Base-by-base conservation (phyloP, 129 eudicot genomes). In the Artemisia tridentata region DNA sequence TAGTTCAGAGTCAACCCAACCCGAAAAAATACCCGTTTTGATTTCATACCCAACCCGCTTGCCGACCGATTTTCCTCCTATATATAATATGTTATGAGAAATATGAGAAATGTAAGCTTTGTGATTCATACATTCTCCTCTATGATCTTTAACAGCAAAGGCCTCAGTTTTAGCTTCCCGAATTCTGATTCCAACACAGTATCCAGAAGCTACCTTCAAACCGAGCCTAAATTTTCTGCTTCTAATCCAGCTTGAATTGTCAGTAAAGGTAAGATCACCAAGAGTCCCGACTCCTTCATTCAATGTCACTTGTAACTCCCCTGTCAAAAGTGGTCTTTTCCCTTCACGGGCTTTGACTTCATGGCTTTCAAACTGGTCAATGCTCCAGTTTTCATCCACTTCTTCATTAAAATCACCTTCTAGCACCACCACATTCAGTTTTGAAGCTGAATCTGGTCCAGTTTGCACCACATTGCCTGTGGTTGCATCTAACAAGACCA, bases 61-160 rank as follows among this genome's bases (percentile, higher is more conserved):
- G 10, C 45, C 45, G 45, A 6, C 45, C 45, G 10, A 38, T 38
- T 38, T 38, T 38, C 45, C 45, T 38, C 45, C 1, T 38, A 23
- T 49, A 19, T 17, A 31, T 41, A 62, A 63, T 58, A 78, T 45
- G 14, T 63, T 53, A 51, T 18, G 11, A 21, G 21, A 55, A 52
- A 54, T 53, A 51, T 18, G 11, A 21, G 21, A 55, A 52, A 54
- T 21, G 9, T 29, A 62, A 61, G 23, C 45, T 51, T 2, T 62
- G 50, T 17, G 63, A 12, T 34, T 72, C 79, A 49, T 68, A 83
- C 87, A 68, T 83, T 83, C 87, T 71, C 87, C 87, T 66, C 87
- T 80, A 76, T 83, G 87, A 80, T 83, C 87, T 72, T 83, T 83
- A 75, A 83, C 87, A 11, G 87, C 84, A 72, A 83, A 83, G n/a